Evolutionary conservation across 495 filamentous ascomycete species (phyloP).

Genomic region (Podospora anserina): DNA sequence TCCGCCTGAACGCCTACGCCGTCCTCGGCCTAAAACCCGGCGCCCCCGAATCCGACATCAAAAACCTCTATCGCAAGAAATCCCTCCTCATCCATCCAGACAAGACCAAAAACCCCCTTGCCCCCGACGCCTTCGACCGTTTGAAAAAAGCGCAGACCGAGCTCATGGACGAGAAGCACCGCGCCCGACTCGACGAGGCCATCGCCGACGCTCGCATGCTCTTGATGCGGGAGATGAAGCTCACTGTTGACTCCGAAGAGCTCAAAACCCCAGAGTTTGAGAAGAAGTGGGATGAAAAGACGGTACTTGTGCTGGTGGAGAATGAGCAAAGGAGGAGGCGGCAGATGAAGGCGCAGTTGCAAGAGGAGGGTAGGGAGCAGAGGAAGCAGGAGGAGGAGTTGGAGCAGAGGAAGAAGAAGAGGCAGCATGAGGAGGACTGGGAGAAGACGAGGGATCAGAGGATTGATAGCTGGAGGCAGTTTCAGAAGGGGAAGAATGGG

Average conservation of each 20-base stretch:
- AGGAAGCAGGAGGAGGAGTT: constrained; percentile 82
- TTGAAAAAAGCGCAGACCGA: constrained; percentile 90
- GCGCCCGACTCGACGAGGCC: constrained; percentile 81
- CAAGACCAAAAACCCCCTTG: constrained; percentile 87
- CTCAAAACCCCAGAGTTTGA: constrained; percentile 78
- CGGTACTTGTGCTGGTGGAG: constrained; percentile 86
- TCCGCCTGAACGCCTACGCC: constrained; percentile 83
- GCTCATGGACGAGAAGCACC: constrained; percentile 91
- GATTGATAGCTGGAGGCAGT: constrained; percentile 93
- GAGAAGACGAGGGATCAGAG: constrained; percentile 86
- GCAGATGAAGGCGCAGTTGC: constrained; percentile 90
- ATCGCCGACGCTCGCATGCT: constrained; percentile 95
- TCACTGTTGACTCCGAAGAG: constrained; percentile 83
- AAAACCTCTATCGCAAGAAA: constrained; percentile 86
- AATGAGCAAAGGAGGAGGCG: constrained; percentile 80
- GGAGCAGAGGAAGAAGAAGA: constrained; percentile 83
- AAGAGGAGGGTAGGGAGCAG: constrained; percentile 92
- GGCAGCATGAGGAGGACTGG: constrained; percentile 91
- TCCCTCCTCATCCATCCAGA: constrained; percentile 98
- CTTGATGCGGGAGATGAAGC: constrained; percentile 88
- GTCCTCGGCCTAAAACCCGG: constrained; percentile 95
- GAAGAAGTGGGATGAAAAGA: constrained; percentile 84
- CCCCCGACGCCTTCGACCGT: constrained; percentile 94
- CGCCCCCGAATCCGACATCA: constrained; percentile 94
- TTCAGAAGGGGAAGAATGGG: constrained; percentile 64